A percentile compares a stretch with the other conserved stretches of the same genome.
These are phyloP conservation scores for Hypoxylon fuscum DNA, from an alignment of 495 filamentous ascomycete genomes.

Conservation along the genomic window DNA sequence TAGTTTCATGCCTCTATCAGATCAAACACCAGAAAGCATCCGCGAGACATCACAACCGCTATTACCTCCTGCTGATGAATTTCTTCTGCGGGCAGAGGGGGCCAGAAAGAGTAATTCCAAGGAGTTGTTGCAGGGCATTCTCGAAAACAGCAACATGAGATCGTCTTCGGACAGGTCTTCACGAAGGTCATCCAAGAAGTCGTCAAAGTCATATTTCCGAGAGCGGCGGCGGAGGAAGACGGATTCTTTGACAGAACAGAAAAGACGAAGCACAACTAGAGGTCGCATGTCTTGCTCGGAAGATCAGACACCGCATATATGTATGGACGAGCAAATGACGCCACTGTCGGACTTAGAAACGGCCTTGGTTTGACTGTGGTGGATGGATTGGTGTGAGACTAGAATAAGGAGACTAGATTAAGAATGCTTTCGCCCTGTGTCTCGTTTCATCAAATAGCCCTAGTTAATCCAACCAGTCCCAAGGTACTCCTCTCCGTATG, in stretches of 20 bases:
- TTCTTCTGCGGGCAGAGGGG: constrained; percentile 12
- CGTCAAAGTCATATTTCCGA: not conserved
- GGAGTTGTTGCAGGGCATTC: constrained; percentile 24
- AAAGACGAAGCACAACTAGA: not conserved
- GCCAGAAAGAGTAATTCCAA: constrained; percentile 20
- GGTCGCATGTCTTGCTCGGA: constrained; percentile 31
- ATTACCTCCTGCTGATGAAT: constrained; percentile 2
- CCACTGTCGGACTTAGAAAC: constrained; percentile 23
- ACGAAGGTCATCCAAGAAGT: constrained; percentile 6
- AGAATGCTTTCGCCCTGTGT: constrained; percentile 1
- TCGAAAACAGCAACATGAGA: constrained; percentile 15
- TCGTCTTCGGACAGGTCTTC: constrained; percentile 15
- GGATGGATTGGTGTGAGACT: not conserved
- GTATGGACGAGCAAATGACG: constrained; percentile 31
- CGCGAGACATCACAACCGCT: constrained; percentile 13
- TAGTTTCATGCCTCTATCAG: constrained; percentile 31
- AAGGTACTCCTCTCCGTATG: too few relatives aligned
- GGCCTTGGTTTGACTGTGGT: constrained; percentile 13
- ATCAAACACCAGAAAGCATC: constrained; percentile 24
- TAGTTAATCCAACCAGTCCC: too few relatives aligned
- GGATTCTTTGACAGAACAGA: constrained; percentile 8
- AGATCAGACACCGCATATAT: constrained; percentile 35
- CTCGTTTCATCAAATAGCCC: not conserved
- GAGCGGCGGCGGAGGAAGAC: constrained; percentile 7
- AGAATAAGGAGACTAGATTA: not conserved